Conservation (phyloP, 2,329 filamentous ascomycete genomes). For the Sphaceloma murrayae region DNA sequence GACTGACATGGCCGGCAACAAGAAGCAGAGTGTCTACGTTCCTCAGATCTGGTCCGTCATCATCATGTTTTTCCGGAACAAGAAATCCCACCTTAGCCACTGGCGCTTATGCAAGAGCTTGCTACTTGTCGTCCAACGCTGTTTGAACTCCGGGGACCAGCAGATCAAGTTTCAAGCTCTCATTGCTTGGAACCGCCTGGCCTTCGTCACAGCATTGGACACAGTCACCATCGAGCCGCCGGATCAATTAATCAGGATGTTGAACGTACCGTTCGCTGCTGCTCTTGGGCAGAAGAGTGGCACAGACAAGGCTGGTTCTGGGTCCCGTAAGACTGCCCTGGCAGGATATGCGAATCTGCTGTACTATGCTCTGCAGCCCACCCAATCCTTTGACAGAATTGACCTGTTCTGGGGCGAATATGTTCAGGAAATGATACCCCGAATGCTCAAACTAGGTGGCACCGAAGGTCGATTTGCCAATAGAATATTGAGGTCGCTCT, state of each 20-base stretch:
- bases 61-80: conserved; percentile 61
- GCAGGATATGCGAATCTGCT: conserved; percentile 69
- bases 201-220: conserved; percentile 62
- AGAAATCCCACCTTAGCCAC: conserved; percentile 47
- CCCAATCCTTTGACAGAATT: conserved; percentile 53
- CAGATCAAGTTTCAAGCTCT: conserved; percentile 67
- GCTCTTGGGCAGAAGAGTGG: conserved; percentile 59
- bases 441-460: conserved; percentile 42
- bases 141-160: conserved; percentile 70
- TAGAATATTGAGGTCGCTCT: conserved; percentile 61
- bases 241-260: conserved; percentile 49
- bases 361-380: conserved; percentile 73
- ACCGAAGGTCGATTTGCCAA: conserved; percentile 53
- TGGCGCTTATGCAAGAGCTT: conserved; percentile 64
- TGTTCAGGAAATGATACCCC: conserved; percentile 54
- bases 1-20: conserved; percentile 52
- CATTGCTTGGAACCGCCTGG: conserved; percentile 74
- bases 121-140: conserved; percentile 69
- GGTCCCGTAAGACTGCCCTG: conserved; percentile 50
- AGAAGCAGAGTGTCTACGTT: conserved; percentile 55
- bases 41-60: conserved; percentile 85
- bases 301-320: conserved; percentile 38
- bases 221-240: conserved; percentile 47
- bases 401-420: conserved; percentile 72
- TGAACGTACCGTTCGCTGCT: conserved; percentile 55